phyloP scores from a whole-genome alignment of 177 flowering plant genomes.

The Telopea speciosissima region DNA sequence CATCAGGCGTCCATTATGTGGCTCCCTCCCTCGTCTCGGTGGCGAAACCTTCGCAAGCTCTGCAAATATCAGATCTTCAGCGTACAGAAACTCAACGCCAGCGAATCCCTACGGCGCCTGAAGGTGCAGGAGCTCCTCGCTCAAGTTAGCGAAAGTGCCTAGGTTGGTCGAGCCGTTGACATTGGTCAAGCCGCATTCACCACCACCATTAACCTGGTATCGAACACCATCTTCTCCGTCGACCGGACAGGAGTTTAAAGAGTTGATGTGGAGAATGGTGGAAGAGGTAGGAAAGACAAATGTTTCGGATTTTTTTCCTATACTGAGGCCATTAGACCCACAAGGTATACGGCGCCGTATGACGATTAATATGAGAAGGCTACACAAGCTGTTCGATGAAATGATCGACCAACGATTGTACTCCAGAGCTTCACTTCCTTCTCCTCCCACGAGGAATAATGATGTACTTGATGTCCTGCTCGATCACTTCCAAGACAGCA shows the following conservation, averaged over 20 bases:
- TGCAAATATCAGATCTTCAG: conserved; percentile 4
- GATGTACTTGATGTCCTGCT: background rate
- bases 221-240: conserved; percentile 12
- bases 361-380: background rate
- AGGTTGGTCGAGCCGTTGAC: background rate
- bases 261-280: background rate
- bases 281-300: conserved; percentile 7
- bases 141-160: background rate
- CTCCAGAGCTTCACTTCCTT: background rate
- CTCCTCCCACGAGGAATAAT: background rate
- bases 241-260: conserved; percentile 13
- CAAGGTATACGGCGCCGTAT: background rate
- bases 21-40: background rate
- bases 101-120: background rate
- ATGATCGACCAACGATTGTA: background rate
- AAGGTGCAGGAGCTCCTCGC: conserved; percentile 3
- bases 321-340: background rate
- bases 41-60: conserved; percentile 9
- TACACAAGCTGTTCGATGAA: background rate
- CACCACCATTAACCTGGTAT: conserved; percentile 7
- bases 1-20: background rate
- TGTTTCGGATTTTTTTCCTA: background rate
- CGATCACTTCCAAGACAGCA: background rate
- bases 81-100: background rate
- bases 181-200: conserved; percentile 7